Percentiles rank a stretch among this genome's conserved stretches.
Evolutionary conservation across 805 yeast genomes (phyloP).

Genomic region (Wickerhamiella australiensis): DNA sequence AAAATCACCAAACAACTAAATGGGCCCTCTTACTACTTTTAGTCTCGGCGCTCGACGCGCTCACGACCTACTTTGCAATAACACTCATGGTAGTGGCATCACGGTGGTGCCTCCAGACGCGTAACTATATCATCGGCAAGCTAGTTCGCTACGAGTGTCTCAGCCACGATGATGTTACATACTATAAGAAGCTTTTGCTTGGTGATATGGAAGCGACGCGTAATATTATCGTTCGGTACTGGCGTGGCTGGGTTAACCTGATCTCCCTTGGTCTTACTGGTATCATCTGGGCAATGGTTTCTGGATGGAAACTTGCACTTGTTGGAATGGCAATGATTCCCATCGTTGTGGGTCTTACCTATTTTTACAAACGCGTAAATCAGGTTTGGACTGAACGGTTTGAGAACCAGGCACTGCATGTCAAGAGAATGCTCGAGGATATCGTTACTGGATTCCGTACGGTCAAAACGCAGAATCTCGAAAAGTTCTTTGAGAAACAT

Average conservation of each 20-base stretch:
- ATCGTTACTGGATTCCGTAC: slow-evolving; percentile 49
- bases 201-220: slow-evolving; percentile 76
- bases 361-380: slow-evolving; percentile 36
- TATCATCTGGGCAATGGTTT: slow-evolving; percentile 58
- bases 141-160: slow-evolving; percentile 32
- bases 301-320: slow-evolving; percentile 79
- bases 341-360: slow-evolving; percentile 40
- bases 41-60: slow-evolving; percentile 53
- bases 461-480: slow-evolving; percentile 45
- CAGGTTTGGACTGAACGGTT: slow-evolving; percentile 16
- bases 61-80: slow-evolving; percentile 38
- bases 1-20: slow-evolving; percentile 27
- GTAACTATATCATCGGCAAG: slow-evolving; percentile 38
- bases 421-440: slow-evolving; percentile 33
- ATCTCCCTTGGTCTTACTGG: slow-evolving; percentile 47
- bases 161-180: slow-evolving; percentile 23
- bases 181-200: slow-evolving; percentile 56
- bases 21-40: slow-evolving; percentile 62
- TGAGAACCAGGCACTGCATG: slow-evolving; percentile 14
- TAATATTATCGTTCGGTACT: slow-evolving; percentile 47
- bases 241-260: slow-evolving; percentile 44
- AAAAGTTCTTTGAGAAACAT: slow-evolving; percentile 33
- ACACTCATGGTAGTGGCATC: slow-evolving; percentile 52
- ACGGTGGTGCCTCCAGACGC: slow-evolving; percentile 45
- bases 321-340: slow-evolving; percentile 75